phyloP scores from a whole-genome alignment of 148 eudicot genomes.

The Amaranthus hypochondriacus region DNA sequence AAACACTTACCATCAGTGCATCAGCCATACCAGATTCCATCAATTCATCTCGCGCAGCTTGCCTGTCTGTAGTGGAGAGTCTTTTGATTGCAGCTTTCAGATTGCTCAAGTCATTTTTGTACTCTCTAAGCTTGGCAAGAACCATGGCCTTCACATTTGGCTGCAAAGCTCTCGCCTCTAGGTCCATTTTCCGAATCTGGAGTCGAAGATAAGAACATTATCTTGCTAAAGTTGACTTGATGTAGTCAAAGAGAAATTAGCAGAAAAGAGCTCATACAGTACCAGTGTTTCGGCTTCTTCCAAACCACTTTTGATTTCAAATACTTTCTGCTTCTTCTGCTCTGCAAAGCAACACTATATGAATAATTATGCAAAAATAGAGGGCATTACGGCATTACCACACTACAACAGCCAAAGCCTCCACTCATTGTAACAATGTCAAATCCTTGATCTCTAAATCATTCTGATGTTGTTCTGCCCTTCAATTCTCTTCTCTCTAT shows the following conservation, averaged over 20 bases:
- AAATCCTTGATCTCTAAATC: too few relatives aligned
- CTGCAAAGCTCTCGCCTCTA: slow-evolving; percentile 59
- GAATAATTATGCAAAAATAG: neutral
- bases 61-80: slow-evolving; percentile 43
- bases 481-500: too few relatives aligned
- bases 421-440: too few relatives aligned
- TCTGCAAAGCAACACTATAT: slow-evolving; percentile 30
- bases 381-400: neutral
- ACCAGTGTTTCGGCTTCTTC: slow-evolving; percentile 62
- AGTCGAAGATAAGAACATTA: neutral
- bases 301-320: slow-evolving; percentile 42
- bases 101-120: slow-evolving; percentile 56
- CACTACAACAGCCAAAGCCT: too few relatives aligned
- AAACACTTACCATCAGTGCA: slow-evolving; percentile 34
- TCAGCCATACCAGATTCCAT: slow-evolving; percentile 58
- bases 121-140: slow-evolving; percentile 61
- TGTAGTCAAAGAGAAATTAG: slow-evolving; percentile 1
- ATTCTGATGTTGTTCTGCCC: too few relatives aligned
- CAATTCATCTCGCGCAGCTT: slow-evolving; percentile 54
- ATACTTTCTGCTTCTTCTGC: slow-evolving; percentile 54
- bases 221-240: neutral
- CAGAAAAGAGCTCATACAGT: slow-evolving; percentile 5
- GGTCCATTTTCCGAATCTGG: slow-evolving; percentile 71
- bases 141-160: slow-evolving; percentile 48
- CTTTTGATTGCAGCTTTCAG: slow-evolving; percentile 53